Percentiles rank a stretch among this genome's conserved stretches.
Evolutionary conservation across 257 asterid species (phyloP).

Genomic region (Marsdenia floribunda): DNA sequence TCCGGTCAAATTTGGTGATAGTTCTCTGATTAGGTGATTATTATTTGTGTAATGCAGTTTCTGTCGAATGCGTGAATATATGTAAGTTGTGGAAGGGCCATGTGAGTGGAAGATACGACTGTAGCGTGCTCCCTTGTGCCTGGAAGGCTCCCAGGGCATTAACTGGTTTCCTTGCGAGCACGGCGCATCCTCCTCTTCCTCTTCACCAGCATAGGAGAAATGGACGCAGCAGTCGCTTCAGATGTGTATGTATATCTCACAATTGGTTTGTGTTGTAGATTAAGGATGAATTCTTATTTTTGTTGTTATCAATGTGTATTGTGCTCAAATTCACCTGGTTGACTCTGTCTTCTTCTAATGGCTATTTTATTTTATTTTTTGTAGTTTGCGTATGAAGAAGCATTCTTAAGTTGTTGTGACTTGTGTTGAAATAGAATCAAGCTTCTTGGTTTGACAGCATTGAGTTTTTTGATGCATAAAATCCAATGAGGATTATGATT

Average conservation of each 20-base stretch:
- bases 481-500: background rate
- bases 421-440: background rate
- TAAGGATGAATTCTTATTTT: too few species aligned
- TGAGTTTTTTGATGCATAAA: background rate
- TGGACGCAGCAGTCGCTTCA: conserved; percentile 36
- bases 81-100: conserved; percentile 77
- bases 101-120: conserved; percentile 57
- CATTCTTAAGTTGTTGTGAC: background rate
- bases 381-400: background rate
- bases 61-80: conserved; percentile 65
- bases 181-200: conserved; percentile 46
- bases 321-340: background rate
- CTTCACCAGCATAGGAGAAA: conserved; percentile 31
- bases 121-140: conserved; percentile 70
- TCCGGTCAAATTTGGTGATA: background rate
- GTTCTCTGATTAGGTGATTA: conserved; percentile 5
- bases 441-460: background rate
- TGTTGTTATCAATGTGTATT: background rate
- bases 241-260: conserved; percentile 44
- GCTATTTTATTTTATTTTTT: background rate
- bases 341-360: background rate
- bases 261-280: background rate
- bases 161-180: conserved; percentile 83
- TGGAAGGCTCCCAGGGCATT: conserved; percentile 74
- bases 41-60: conserved; percentile 43